These are phyloP conservation scores for Blastomyces gilchristii DNA, from an alignment of 2,329 filamentous ascomycete species.

Conservation along the genomic window DNA sequence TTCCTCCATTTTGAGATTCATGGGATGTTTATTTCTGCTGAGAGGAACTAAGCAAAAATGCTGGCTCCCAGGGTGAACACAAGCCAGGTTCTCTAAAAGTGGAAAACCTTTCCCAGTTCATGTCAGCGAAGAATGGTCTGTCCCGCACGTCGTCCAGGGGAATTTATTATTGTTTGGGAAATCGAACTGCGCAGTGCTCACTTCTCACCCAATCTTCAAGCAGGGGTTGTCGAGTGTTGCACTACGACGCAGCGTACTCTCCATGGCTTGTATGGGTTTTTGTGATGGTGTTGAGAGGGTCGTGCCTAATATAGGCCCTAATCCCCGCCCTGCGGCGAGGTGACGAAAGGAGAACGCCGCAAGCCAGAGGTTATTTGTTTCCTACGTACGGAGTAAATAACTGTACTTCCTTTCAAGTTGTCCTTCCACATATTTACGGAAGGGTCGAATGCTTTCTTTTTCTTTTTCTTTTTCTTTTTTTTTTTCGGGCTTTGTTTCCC, in stretches of 20 bases:
- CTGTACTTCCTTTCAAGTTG: no score
- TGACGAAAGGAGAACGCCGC: no score
- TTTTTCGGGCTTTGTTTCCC: background rate
- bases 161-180: background rate
- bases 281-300: background rate
- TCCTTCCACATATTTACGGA: background rate
- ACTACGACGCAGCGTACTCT: background rate
- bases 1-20: background rate
- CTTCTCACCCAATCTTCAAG: background rate
- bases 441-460: background rate
- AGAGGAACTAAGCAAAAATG: background rate
- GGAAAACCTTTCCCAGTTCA: background rate
- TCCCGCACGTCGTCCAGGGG: background rate
- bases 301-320: background rate
- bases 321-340: background rate
- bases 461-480: background rate
- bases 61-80: background rate
- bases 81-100: background rate
- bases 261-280: background rate
- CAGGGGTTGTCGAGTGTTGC: background rate
- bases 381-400: no score
- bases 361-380: no score
- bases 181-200: background rate
- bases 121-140: background rate
- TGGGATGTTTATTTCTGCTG: background rate